Base-by-base conservation (phyloP, 148 eudicot genomes). In the Silene conica region DNA sequence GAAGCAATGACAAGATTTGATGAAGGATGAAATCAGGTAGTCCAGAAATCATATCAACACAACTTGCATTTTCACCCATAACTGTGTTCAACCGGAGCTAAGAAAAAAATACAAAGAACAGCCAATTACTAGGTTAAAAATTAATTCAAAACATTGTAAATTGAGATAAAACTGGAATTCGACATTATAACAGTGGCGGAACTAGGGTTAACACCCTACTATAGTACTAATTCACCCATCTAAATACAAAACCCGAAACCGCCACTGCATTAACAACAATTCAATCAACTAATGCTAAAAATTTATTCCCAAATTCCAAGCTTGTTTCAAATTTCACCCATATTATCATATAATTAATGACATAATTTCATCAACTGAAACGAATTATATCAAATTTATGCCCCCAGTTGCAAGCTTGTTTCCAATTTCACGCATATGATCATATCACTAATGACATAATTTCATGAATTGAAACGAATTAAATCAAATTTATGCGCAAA, bases 1-100 rank as follows among this genome's bases (percentile, higher is more conserved):
- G 55, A 59, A 76, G 74, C 13, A 9, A 70, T 50, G 79, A 76
- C 69, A 76, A 38, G 55, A 70, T 70, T 2, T 70, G 79, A 57
- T 76, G 79, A 76, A 76, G 74, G 54, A 76, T 52, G 41, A 76
- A 70, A 45, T 70, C 79, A 5, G 79, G 79, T 3, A 76, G 63
- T 50, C 16, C 79, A 6, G 79, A 76, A 8, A 76, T 76, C 66
- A 57, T 65, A 70, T 76, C 79, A 48, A 26, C 31, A 28, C 34
- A 19, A 48, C 63, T 26, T 18, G 28, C 55, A 45, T 10, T 63
- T 3, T 76, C 78, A 25, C 45, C 73, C 78, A 76, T 76, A 11
- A 45, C 28, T 46, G 28, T 59, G 31, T 68, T 46, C 73, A 41
- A 67, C 2, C 41, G 23, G n/a, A 68, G 4, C 8, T 50, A n/a